These are phyloP conservation scores for Penicillium pancosmium DNA, from an alignment of 495 filamentous ascomycete species.

Conservation along the genomic window DNA sequence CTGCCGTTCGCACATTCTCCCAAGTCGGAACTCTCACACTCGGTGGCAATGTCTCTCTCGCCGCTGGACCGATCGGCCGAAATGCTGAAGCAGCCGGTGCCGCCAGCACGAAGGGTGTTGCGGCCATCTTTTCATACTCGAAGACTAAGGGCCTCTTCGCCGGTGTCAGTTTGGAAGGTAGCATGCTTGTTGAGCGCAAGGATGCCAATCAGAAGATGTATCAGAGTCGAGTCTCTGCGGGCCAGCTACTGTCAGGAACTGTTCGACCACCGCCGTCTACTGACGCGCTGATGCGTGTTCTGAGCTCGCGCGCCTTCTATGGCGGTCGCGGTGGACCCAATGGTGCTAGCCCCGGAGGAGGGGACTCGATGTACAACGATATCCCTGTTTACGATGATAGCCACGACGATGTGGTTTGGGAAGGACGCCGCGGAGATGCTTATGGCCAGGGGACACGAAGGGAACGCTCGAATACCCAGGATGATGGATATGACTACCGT, in stretches of 20 bases:
- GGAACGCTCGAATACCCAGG: slow-evolving; percentile 55
- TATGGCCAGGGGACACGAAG: slow-evolving; percentile 73
- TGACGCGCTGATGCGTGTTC: slow-evolving; percentile 77
- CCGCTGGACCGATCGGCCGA: slow-evolving; percentile 88
- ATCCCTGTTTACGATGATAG: slow-evolving; percentile 87
- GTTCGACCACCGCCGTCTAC: slow-evolving; percentile 80
- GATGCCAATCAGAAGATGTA: slow-evolving; percentile 98
- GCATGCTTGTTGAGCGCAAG: slow-evolving; percentile 85
- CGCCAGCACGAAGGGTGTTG: slow-evolving; percentile 84
- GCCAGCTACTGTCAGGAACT: slow-evolving; percentile 74
- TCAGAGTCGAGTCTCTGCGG: slow-evolving; percentile 76
- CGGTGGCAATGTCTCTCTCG: slow-evolving; percentile 95
- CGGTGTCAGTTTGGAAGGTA: slow-evolving; percentile 91
- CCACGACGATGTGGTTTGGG: slow-evolving; percentile 93
- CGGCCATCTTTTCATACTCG: slow-evolving; percentile 92
- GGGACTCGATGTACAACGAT: slow-evolving; percentile 89
- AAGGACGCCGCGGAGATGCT: slow-evolving; percentile 72
- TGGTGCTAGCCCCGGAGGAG: slow-evolving; percentile 31
- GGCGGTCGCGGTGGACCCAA: slow-evolving; percentile 48
- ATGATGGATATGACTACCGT: slow-evolving; percentile 62
- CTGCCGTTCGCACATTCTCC: slow-evolving; percentile 91
- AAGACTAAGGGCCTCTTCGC: slow-evolving; percentile 98
- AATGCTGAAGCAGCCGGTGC: slow-evolving; percentile 97
- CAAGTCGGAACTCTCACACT: slow-evolving; percentile 88
- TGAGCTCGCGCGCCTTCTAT: slow-evolving; percentile 82